These are phyloP conservation scores for Sphagnum magellanicum DNA, from an alignment of 228 moss, liverwort and hornwort genomes.

Conservation along the genomic window DNA sequence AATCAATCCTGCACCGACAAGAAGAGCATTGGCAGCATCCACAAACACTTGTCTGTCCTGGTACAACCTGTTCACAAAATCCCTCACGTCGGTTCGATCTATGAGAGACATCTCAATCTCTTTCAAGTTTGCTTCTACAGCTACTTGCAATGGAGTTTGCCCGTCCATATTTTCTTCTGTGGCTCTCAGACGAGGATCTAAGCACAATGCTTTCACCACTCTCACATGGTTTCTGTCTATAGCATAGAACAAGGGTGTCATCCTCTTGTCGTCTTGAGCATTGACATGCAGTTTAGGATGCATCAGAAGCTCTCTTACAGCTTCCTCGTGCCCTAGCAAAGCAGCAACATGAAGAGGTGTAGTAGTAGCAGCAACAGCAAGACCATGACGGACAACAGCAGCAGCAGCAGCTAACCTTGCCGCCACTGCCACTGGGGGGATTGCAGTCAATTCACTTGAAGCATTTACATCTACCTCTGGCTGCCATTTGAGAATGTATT, in stretches of 20 bases:
- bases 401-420: neutral
- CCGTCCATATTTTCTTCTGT: slow-evolving; percentile 26
- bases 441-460: no score
- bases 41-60: slow-evolving; percentile 37
- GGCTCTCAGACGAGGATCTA: slow-evolving; percentile 11
- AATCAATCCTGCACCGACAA: slow-evolving; percentile 39
- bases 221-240: slow-evolving; percentile 12
- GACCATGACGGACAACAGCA: neutral
- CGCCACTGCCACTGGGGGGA: no score
- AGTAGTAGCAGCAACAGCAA: neutral
- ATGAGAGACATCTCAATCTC: slow-evolving; percentile 26
- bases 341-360: slow-evolving; percentile 4
- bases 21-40: slow-evolving; percentile 30
- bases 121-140: slow-evolving; percentile 19
- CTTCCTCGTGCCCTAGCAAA: slow-evolving; percentile 10
- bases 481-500: no score
- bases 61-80: slow-evolving; percentile 25
- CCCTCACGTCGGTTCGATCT: slow-evolving; percentile 24
- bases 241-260: slow-evolving; percentile 30
- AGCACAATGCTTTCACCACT: slow-evolving; percentile 29
- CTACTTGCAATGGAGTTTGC: slow-evolving; percentile 26
- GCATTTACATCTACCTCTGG: no score
- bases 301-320: slow-evolving; percentile 7
- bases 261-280: slow-evolving; percentile 16
- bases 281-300: slow-evolving; percentile 17